A percentile compares a stretch with the other conserved stretches of the same genome.
phyloP scores from a whole-genome alignment of 2,329 filamentous ascomycete genomes.

The Drechslera avenae region DNA sequence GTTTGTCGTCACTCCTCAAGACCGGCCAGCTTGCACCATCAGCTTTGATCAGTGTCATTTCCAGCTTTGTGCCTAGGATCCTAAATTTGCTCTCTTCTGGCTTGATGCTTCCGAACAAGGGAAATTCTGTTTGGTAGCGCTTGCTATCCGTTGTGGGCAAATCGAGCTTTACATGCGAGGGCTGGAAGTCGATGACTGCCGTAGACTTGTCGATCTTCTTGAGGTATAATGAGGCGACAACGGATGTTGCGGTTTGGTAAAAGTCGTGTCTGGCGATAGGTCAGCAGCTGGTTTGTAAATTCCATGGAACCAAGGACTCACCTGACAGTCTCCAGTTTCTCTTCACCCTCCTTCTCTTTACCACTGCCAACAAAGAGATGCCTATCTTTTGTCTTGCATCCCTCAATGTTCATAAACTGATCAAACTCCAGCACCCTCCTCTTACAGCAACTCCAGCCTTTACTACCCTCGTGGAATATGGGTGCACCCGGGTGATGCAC shows the following conservation, averaged over 20 bases:
- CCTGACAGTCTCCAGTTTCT: slow-evolving; percentile 78
- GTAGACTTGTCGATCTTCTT: slow-evolving; percentile 92
- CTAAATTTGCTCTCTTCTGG: slow-evolving; percentile 75
- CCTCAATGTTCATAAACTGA: slow-evolving; percentile 94
- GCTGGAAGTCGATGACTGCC: slow-evolving; percentile 73
- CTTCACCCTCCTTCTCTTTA: slow-evolving; percentile 74
- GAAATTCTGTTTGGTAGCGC: slow-evolving; percentile 74
- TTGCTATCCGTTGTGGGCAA: slow-evolving; percentile 86
- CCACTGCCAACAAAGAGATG: slow-evolving; percentile 86
- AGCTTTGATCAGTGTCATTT: slow-evolving; percentile 74
- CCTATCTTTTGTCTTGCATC: slow-evolving; percentile 78
- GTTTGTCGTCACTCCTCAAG: slow-evolving; percentile 75
- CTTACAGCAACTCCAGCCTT: slow-evolving; percentile 98
- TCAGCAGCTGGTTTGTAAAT: slow-evolving; percentile 10
- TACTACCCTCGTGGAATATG: slow-evolving; percentile 97
- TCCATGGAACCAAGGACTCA: slow-evolving; percentile 42
- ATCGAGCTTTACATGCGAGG: slow-evolving; percentile 71
- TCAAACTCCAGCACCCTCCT: slow-evolving; percentile 93
- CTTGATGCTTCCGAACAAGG: slow-evolving; percentile 78
- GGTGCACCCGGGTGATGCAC: slow-evolving; percentile 87
- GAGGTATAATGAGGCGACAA: slow-evolving; percentile 91
- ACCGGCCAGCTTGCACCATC: slow-evolving; percentile 85
- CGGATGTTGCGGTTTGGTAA: slow-evolving; percentile 84
- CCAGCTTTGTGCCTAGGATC: slow-evolving; percentile 87
- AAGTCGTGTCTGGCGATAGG: slow-evolving; percentile 72